These are phyloP conservation scores for Phaeophleospora eucalypticola DNA, from an alignment of 2,329 filamentous ascomycete species.

Conservation along the genomic window DNA sequence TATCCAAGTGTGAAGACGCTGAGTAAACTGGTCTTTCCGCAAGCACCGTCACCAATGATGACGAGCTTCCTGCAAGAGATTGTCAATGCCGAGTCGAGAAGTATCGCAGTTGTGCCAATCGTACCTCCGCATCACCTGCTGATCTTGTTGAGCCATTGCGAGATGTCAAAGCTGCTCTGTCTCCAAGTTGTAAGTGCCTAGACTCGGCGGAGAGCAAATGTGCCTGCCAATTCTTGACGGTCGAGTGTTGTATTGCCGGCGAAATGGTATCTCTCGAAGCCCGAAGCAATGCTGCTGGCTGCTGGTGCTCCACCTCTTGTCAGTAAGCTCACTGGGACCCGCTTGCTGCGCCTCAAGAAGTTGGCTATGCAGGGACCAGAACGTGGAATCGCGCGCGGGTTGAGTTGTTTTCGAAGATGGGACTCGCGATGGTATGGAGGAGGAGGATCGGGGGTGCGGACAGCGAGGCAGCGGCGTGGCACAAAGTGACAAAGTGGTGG, in stretches of 20 bases:
- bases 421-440: not conserved
- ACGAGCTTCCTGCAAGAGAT: constrained; percentile 72
- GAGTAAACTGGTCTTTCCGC: constrained; percentile 94
- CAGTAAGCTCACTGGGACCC: not conserved
- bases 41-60: constrained; percentile 95
- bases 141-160: constrained; percentile 36
- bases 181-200: no score
- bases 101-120: not conserved
- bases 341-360: not conserved
- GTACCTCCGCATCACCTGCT: constrained; percentile 38
- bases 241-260: not conserved
- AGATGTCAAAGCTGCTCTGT: not conserved
- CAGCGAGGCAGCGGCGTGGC: not conserved
- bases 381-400: not conserved
- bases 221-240: no score
- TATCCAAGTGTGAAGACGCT: constrained; percentile 98
- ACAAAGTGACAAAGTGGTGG: not conserved
- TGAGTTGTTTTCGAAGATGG: not conserved
- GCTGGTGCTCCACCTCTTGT: not conserved
- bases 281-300: no score
- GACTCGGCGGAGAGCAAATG: no score
- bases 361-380: not conserved
- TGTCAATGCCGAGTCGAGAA: constrained; percentile 1
- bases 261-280: not conserved
- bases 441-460: not conserved